These are phyloP conservation scores for Aegilops longissima DNA, from an alignment of 176 grass and related monocot genomes.

Conservation along the genomic window DNA sequence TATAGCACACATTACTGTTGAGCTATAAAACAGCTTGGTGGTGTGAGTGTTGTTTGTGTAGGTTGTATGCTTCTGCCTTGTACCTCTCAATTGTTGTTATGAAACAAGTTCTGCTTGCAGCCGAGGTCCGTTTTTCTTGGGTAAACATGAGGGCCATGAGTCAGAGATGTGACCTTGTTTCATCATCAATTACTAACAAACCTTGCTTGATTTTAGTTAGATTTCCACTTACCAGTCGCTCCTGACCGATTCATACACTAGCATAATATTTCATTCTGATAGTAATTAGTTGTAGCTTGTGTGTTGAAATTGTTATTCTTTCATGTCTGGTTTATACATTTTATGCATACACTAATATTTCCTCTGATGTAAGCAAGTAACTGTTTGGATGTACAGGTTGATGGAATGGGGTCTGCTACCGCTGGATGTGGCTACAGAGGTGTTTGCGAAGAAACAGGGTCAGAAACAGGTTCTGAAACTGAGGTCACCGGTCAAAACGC, in stretches of 20 bases:
- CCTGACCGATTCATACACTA: not conserved
- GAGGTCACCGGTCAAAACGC: constrained; percentile 57
- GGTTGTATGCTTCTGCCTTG: not conserved
- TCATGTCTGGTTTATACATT: not conserved
- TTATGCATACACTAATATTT: not conserved
- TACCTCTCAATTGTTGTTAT: not conserved
- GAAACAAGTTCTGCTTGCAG: not conserved
- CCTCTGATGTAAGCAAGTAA: constrained; percentile 9
- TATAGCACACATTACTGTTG: not conserved
- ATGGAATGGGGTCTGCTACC: constrained; percentile 91
- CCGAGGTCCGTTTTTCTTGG: not conserved
- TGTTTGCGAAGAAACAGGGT: constrained; percentile 51
- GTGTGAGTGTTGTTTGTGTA: not conserved
- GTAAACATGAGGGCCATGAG: not conserved
- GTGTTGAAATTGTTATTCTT: not conserved
- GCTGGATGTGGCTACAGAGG: constrained; percentile 41
- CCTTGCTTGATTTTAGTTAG: not conserved
- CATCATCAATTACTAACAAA: not conserved
- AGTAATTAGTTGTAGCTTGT: constrained; percentile 6
- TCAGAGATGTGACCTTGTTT: not conserved
- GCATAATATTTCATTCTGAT: not conserved
- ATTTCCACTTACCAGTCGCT: not conserved
- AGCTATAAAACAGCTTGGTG: not conserved
- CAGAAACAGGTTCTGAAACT: constrained; percentile 48
- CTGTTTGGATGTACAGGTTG: constrained; percentile 51